Conservation (phyloP, 108 stramenopile species). For the Parietichytrium sp. region DNA sequence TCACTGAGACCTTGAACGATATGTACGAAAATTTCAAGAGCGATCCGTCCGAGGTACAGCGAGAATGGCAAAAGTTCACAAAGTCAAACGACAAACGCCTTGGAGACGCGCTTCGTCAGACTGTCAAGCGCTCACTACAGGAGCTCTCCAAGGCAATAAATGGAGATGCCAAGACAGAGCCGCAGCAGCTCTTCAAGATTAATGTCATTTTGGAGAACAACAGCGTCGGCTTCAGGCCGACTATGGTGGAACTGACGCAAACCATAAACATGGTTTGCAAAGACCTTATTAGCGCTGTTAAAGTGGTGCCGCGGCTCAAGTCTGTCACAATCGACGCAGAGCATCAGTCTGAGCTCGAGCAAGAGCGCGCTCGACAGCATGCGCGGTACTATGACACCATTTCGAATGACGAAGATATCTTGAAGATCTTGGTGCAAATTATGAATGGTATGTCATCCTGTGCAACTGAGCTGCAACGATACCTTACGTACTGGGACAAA, state of each 20-base stretch:
- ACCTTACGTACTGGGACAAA: constrained; percentile 50
- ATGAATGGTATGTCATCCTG: constrained; percentile 68
- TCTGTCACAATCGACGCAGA: constrained; percentile 31
- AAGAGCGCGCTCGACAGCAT: constrained; percentile 1
- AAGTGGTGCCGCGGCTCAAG: constrained; percentile 58
- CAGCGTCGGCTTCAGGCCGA: constrained; percentile 61
- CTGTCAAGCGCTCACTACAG: constrained; percentile 62
- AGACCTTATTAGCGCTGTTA: constrained; percentile 58
- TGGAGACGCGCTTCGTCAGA: constrained; percentile 54
- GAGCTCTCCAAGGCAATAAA: constrained; percentile 65
- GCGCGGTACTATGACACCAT: constrained; percentile 59
- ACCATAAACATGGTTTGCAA: constrained; percentile 66
- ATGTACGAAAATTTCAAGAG: constrained; percentile 61
- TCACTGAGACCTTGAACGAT: constrained; percentile 49
- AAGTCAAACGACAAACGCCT: constrained; percentile 49
- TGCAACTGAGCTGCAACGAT: constrained; percentile 63
- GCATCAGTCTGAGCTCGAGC: background rate
- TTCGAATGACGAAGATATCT: constrained; percentile 63
- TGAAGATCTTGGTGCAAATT: constrained; percentile 63
- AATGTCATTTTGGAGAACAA: constrained; percentile 60
- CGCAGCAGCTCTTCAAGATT: constrained; percentile 60
- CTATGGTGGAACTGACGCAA: constrained; percentile 64
- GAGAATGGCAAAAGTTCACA: constrained; percentile 60
- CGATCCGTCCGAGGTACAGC: constrained; percentile 60
- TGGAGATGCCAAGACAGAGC: constrained; percentile 66